Conservation (phyloP, 169 alveolate genomes). For the Cryptosporidium baileyi region DNA sequence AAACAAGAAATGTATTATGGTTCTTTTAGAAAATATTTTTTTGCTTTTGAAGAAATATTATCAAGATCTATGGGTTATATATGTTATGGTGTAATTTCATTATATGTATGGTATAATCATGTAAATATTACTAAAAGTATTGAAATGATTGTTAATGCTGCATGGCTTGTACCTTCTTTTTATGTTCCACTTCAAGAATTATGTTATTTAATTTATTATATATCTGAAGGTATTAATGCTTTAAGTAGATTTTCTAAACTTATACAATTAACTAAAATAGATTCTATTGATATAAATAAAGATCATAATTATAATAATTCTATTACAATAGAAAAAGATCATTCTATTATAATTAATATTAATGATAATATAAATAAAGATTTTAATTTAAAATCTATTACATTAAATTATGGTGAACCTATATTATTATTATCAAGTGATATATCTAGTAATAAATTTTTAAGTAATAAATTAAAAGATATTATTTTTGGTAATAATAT, state of each 20-base stretch:
- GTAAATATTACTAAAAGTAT: conserved; percentile 26
- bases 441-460: neutral
- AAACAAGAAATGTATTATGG: conserved; percentile 56
- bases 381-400: neutral
- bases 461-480: neutral
- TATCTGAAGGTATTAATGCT: conserved; percentile 64
- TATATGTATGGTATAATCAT: conserved; percentile 42
- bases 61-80: conserved; percentile 51
- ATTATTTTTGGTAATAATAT: conserved; percentile 13
- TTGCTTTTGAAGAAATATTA: conserved; percentile 39
- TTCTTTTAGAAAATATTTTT: conserved; percentile 54
- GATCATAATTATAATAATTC: neutral
- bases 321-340: neutral
- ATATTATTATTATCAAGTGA: conserved; percentile 17
- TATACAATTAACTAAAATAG: conserved; percentile 4
- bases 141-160: conserved; percentile 54
- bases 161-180: conserved; percentile 59
- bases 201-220: conserved; percentile 40
- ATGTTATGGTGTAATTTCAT: conserved; percentile 26
- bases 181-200: conserved; percentile 44
- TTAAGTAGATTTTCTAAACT: conserved; percentile 25
- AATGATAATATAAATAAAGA: neutral
- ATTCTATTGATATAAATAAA: neutral
- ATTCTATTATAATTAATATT: neutral
- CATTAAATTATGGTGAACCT: conserved; percentile 16